Conservation (phyloP, 140 eudicot genomes). For the Eryngium alpinum region DNA sequence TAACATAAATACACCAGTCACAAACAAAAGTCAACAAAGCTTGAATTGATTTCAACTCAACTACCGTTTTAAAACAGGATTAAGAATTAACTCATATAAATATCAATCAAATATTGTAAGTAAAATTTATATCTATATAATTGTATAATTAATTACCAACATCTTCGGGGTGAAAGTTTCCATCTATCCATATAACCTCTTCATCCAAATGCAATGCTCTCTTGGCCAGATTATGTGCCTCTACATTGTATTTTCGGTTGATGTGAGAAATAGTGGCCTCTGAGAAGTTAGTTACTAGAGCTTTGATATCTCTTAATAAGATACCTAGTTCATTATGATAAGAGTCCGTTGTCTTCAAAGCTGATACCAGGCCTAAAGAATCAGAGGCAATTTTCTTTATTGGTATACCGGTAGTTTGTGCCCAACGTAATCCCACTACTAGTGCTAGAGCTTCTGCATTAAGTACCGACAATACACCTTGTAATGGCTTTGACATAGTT, state of each 20-base stretch:
- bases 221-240: not conserved
- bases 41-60: no score
- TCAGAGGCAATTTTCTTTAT: not conserved
- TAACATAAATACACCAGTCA: no score
- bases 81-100: no score
- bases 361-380: not conserved
- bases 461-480: not conserved
- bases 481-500: not conserved
- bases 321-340: not conserved
- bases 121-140: no score
- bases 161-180: not conserved
- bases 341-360: not conserved
- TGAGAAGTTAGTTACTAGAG: not conserved
- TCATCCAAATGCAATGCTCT: not conserved
- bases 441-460: not conserved
- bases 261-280: not conserved
- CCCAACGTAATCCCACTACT: not conserved
- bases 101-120: no score
- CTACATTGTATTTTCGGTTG: not conserved
- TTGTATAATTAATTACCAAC: not conserved
- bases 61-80: no score
- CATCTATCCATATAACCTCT: not conserved
- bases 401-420: not conserved
- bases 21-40: no score
- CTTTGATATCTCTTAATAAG: not conserved